Percentiles rank a stretch among this genome's conserved stretches.
These are phyloP conservation scores for Antitrichia curtipendula DNA, from an alignment of 225 moss, liverwort and hornwort genomes.

Conservation along the genomic window DNA sequence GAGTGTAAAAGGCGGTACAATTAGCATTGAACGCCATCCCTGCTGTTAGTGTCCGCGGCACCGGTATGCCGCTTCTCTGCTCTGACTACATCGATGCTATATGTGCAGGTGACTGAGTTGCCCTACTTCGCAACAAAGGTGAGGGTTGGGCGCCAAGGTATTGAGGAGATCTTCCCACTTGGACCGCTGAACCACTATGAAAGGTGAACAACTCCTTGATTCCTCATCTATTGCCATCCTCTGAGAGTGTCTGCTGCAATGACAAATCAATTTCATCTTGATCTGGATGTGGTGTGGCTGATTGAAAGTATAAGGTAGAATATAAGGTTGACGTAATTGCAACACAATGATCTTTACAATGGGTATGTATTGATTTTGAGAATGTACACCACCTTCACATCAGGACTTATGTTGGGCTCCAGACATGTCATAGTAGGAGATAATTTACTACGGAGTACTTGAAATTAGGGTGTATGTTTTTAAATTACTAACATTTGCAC, in stretches of 20 bases:
- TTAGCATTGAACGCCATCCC: background rate
- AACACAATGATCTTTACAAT: background rate
- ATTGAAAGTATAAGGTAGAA: background rate
- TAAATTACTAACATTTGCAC: background rate
- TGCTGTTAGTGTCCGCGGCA: background rate
- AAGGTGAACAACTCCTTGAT: slow-evolving; percentile 28
- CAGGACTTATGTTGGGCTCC: background rate
- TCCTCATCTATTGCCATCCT: background rate
- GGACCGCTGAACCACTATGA: slow-evolving; percentile 78
- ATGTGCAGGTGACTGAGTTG: slow-evolving; percentile 80
- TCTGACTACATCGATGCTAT: background rate
- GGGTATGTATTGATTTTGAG: background rate
- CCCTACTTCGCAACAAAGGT: slow-evolving; percentile 94
- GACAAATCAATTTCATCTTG: background rate
- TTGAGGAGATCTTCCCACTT: slow-evolving; percentile 74
- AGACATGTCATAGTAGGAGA: background rate
- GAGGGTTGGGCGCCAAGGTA: slow-evolving; percentile 69
- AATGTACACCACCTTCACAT: background rate
- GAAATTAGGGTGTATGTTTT: background rate
- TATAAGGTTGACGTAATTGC: background rate
- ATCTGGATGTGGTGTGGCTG: background rate
- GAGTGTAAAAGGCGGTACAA: background rate
- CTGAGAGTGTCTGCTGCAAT: background rate
- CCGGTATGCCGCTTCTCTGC: background rate
- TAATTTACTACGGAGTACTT: background rate